Percentiles rank a stretch among this genome's conserved stretches.
Evolutionary conservation across 1,284 basidiomycete species (phyloP).

Genomic region (Apiotrichum veenhuisii): DNA sequence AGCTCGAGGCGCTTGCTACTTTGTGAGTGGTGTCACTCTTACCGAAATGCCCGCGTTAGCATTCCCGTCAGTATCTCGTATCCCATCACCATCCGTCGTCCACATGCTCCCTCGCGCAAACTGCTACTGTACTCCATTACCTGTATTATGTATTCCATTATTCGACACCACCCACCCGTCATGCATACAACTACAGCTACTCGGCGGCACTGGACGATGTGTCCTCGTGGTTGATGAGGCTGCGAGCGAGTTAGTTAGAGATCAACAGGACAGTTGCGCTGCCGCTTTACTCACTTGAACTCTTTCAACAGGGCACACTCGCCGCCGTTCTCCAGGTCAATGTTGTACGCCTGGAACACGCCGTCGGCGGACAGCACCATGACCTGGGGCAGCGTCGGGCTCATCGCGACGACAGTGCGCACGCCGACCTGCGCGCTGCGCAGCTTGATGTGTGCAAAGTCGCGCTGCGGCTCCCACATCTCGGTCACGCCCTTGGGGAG

Average conservation of each 20-base stretch:
- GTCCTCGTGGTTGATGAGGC: slow-evolving; percentile 19
- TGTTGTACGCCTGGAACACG: slow-evolving; percentile 90
- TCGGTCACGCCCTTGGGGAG: slow-evolving; percentile 87
- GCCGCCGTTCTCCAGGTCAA: slow-evolving; percentile 93
- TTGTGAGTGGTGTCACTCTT: too few relatives aligned
- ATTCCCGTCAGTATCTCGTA: too few relatives aligned
- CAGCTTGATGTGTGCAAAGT: slow-evolving; percentile 88
- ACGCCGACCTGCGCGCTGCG: slow-evolving; percentile 66
- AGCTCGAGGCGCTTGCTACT: too few relatives aligned
- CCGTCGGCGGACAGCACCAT: slow-evolving; percentile 97
- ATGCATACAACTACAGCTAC: not conserved
- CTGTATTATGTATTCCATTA: not conserved
- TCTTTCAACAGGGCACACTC: slow-evolving; percentile 94
- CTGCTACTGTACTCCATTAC: not conserved
- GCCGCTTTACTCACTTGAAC: slow-evolving; percentile 57
- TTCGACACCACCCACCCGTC: not conserved
- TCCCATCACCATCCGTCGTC: too few relatives aligned
- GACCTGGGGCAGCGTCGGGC: slow-evolving; percentile 83
- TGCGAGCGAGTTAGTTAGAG: not conserved
- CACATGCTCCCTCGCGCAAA: too few relatives aligned
- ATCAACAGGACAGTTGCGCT: not conserved
- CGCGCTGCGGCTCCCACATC: slow-evolving; percentile 94
- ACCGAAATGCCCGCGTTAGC: too few relatives aligned
- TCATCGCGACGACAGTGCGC: slow-evolving; percentile 78
- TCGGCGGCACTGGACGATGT: slow-evolving; percentile 12